These are phyloP conservation scores for Eimeria necatrix DNA, from an alignment of 169 alveolate species.

Conservation along the genomic window DNA sequence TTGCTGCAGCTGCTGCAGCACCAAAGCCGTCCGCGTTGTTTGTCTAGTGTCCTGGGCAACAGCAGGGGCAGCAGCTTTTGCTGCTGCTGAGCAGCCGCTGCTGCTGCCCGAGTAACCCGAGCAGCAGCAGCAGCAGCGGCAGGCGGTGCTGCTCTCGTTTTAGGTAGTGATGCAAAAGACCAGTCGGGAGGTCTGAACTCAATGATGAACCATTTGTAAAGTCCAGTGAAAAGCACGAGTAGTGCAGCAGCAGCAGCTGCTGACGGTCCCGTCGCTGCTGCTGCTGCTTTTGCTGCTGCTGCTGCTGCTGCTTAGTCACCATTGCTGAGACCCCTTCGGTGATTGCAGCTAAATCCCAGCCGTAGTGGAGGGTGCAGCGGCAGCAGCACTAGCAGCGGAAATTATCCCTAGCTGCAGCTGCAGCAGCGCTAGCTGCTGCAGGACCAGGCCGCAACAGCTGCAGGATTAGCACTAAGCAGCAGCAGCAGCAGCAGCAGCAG, in stretches of 20 bases:
- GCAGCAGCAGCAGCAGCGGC: slow-evolving; percentile 57
- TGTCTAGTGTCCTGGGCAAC: slow-evolving; percentile 7
- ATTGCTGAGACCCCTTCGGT: too few species aligned
- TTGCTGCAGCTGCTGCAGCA: slow-evolving; percentile 17
- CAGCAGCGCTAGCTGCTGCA: background rate
- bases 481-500: background rate
- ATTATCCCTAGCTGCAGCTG: background rate
- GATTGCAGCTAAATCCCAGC: background rate
- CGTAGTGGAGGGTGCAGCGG: background rate
- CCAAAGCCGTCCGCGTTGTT: slow-evolving; percentile 32
- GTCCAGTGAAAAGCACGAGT: background rate
- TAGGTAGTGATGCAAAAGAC: slow-evolving; percentile 44
- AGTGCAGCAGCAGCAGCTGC: background rate
- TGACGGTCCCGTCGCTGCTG: background rate
- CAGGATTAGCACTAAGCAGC: background rate
- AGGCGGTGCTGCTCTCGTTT: slow-evolving; percentile 37
- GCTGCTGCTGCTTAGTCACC: background rate
- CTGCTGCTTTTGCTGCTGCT: background rate
- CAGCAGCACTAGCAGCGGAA: background rate
- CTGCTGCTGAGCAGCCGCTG: slow-evolving; percentile 26
- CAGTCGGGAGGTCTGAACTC: background rate
- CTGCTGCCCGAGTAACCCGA: slow-evolving; percentile 36
- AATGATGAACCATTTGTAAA: slow-evolving; percentile 14
- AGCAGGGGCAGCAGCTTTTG: background rate
- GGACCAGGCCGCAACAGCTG: background rate